A percentile compares a stretch with the other conserved stretches of the same genome.
Conservation (phyloP, 1,139 yeast genomes). For the Yamadazyma buinensis region DNA sequence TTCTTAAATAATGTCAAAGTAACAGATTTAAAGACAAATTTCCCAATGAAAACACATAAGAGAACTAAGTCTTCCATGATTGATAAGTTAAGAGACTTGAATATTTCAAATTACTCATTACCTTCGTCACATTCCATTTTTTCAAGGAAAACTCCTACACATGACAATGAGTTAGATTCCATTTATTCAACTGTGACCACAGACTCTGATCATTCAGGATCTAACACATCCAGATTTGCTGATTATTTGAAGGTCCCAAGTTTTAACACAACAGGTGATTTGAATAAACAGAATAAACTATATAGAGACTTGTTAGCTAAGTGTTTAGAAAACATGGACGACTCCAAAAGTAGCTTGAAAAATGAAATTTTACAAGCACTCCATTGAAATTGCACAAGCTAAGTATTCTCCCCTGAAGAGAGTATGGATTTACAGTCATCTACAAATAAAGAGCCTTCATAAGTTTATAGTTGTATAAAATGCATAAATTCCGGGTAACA, state of each 20-base stretch:
- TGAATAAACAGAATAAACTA: conserved; percentile 1
- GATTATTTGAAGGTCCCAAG: conserved; percentile 26
- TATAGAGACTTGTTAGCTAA: conserved; percentile 8
- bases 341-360: conserved; percentile 8
- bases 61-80: conserved; percentile 19
- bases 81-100: conserved; percentile 16
- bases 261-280: neutral
- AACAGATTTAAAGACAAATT: conserved; percentile 3
- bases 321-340: conserved; percentile 11
- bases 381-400: no score
- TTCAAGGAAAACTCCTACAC: conserved; percentile 18
- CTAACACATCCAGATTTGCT: conserved; percentile 17
- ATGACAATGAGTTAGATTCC: conserved; percentile 25
- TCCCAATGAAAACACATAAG: conserved; percentile 16
- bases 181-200: conserved; percentile 24
- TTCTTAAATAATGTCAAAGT: conserved; percentile 15
- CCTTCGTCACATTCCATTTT: conserved; percentile 18
- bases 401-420: no score
- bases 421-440: no score
- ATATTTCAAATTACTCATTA: conserved; percentile 14
- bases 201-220: conserved; percentile 14
- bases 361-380: conserved; percentile 11
- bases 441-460: no score
- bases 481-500: conserved; percentile 5
- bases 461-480: no score